Evolutionary conservation across 1,284 basidiomycete genomes (phyloP).

Genomic region (Sphaerobolus stellatus): DNA sequence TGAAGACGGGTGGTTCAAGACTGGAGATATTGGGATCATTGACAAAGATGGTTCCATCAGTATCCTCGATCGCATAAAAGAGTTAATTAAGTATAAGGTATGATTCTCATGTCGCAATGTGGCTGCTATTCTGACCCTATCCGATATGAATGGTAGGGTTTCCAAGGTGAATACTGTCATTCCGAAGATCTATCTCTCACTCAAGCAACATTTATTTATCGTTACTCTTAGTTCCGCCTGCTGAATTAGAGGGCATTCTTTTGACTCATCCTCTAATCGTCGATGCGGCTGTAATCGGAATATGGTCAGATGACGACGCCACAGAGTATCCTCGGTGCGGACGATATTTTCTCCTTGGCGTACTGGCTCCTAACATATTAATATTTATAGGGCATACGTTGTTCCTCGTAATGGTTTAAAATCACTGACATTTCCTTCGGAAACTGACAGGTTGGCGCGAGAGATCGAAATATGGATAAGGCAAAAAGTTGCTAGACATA

Average conservation of each 20-base stretch:
- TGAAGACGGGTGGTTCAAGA: constrained; percentile 78
- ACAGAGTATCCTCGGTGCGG: constrained; percentile 74
- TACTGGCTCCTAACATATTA: background rate
- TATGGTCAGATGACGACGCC: constrained; percentile 58
- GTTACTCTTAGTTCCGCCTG: constrained; percentile 63
- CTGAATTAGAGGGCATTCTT: constrained; percentile 76
- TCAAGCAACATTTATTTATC: background rate
- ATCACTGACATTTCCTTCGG: constrained; percentile 35
- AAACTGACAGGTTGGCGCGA: constrained; percentile 42
- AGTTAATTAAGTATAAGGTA: constrained; percentile 83
- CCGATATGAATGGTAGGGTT: constrained; percentile 40
- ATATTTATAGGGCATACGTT: constrained; percentile 59
- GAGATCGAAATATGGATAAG: constrained; percentile 63
- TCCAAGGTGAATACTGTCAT: constrained; percentile 48
- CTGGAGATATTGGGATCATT: constrained; percentile 69
- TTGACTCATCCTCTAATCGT: constrained; percentile 69
- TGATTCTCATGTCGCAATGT: constrained; percentile 8
- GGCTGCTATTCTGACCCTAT: background rate
- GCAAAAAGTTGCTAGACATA: constrained; percentile 61
- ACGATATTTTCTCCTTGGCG: background rate
- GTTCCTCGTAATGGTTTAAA: constrained; percentile 48
- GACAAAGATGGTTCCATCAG: constrained; percentile 65
- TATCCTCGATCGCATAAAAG: constrained; percentile 74
- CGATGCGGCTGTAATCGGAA: constrained; percentile 73
- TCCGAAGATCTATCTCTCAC: constrained; percentile 2